Percentiles rank a stretch among this genome's conserved stretches.
These are phyloP conservation scores for Cercospora sesami DNA, from an alignment of 2,329 filamentous ascomycete genomes.

Conservation along the genomic window DNA sequence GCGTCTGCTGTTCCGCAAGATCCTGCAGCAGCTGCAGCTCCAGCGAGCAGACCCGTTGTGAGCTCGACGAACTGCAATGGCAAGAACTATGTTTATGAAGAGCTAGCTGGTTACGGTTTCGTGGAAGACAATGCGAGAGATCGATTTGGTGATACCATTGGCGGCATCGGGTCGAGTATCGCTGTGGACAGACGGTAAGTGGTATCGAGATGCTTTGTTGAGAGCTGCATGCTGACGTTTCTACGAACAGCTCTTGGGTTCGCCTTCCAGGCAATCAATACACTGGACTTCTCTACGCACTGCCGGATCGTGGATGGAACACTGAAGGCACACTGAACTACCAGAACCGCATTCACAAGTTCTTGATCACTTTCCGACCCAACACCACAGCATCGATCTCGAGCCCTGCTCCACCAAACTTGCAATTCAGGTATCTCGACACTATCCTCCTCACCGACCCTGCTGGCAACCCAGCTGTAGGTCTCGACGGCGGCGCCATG, in stretches of 20 bases:
- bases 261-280: constrained; percentile 49
- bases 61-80: constrained; percentile 60
- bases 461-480: constrained; percentile 61
- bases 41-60: constrained; percentile 30
- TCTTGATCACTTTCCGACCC: constrained; percentile 60
- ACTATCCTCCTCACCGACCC: constrained; percentile 66
- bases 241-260: background rate
- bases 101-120: constrained; percentile 66
- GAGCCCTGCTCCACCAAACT: constrained; percentile 59
- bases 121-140: constrained; percentile 60
- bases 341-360: constrained; percentile 68
- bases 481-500: constrained; percentile 60
- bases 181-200: constrained; percentile 55
- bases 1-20: background rate
- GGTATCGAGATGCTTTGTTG: background rate
- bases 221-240: background rate
- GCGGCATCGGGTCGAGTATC: constrained; percentile 65
- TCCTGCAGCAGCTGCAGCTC: background rate
- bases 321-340: constrained; percentile 69
- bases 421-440: constrained; percentile 63
- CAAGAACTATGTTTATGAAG: constrained; percentile 63
- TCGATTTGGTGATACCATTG: constrained; percentile 68
- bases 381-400: constrained; percentile 52
- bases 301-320: constrained; percentile 67
- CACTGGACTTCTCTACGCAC: constrained; percentile 60